Conservation (phyloP, 2,329 filamentous ascomycete genomes). For the Penicillium sp. region DNA sequence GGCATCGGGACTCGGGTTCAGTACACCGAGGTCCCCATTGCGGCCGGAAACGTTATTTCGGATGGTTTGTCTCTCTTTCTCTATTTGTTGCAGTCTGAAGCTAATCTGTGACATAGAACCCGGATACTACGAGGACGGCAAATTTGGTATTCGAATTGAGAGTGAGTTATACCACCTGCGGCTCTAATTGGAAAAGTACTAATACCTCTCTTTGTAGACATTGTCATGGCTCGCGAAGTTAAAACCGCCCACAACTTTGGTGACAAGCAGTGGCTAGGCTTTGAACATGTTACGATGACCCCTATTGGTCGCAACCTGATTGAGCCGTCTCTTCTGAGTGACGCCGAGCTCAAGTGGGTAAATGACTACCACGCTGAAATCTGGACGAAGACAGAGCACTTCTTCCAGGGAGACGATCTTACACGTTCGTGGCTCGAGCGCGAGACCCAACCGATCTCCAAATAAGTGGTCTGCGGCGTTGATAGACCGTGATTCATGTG, state of each 20-base stretch:
- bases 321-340: constrained; percentile 69
- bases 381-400: constrained; percentile 73
- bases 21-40: constrained; percentile 84
- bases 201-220: constrained; percentile 50
- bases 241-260: constrained; percentile 85
- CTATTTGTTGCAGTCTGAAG: background rate
- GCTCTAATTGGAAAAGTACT: background rate
- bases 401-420: constrained; percentile 70
- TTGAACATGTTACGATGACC: constrained; percentile 96
- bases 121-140: constrained; percentile 94
- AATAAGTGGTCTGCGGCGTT: constrained; percentile 18
- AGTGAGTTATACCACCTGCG: constrained; percentile 48
- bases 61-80: constrained; percentile 52
- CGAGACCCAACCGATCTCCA: constrained; percentile 70
- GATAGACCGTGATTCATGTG: background rate
- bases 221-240: constrained; percentile 87
- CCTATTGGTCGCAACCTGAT: constrained; percentile 90
- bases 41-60: constrained; percentile 91
- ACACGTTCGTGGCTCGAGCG: constrained; percentile 79
- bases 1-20: constrained; percentile 91
- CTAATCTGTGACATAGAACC: constrained; percentile 59
- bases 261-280: constrained; percentile 90
- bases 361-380: constrained; percentile 84
- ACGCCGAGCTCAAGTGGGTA: constrained; percentile 77
- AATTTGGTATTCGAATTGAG: constrained; percentile 93